phyloP scores from a whole-genome alignment of 1,284 basidiomycete species.

The Rhodotorula sp. region DNA sequence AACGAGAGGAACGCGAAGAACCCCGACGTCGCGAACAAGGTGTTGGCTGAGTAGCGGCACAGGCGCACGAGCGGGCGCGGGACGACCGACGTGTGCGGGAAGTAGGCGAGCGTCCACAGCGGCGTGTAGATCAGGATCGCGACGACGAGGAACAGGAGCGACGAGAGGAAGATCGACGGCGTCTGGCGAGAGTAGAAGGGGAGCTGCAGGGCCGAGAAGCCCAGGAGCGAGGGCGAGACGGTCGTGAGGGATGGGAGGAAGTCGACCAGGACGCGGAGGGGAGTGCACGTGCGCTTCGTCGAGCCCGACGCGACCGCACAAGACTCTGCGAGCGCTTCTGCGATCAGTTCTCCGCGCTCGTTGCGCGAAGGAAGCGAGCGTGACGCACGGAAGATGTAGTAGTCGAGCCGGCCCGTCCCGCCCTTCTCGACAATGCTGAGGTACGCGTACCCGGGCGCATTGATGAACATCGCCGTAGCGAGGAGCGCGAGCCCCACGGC shows the following conservation, averaged over 20 bases:
- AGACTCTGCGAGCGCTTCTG: conserved; percentile 16
- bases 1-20: conserved; percentile 24
- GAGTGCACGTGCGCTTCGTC: conserved; percentile 12
- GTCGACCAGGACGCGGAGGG: conserved; percentile 7
- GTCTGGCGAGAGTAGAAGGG: conserved; percentile 30
- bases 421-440: conserved; percentile 8
- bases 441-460: neutral
- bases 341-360: too few relatives aligned
- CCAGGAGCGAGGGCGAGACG: conserved; percentile 29
- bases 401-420: conserved; percentile 31
- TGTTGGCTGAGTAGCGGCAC: conserved; percentile 22
- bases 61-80: conserved; percentile 11
- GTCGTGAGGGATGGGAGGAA: conserved; percentile 25
- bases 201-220: conserved; percentile 30
- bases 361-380: neutral
- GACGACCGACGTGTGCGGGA: conserved; percentile 21
- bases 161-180: conserved; percentile 29
- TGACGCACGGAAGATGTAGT: conserved; percentile 28
- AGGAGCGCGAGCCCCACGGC: conserved; percentile 7
- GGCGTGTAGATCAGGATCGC: conserved; percentile 35
- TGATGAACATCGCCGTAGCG: conserved; percentile 1
- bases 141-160: conserved; percentile 18
- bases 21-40: conserved; percentile 16
- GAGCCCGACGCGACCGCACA: conserved; percentile 18
- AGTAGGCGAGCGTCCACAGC: conserved; percentile 40